phyloP scores from a whole-genome alignment of 192 early-diverging fungal genomes.

The Rhizophagus prolifer region DNA sequence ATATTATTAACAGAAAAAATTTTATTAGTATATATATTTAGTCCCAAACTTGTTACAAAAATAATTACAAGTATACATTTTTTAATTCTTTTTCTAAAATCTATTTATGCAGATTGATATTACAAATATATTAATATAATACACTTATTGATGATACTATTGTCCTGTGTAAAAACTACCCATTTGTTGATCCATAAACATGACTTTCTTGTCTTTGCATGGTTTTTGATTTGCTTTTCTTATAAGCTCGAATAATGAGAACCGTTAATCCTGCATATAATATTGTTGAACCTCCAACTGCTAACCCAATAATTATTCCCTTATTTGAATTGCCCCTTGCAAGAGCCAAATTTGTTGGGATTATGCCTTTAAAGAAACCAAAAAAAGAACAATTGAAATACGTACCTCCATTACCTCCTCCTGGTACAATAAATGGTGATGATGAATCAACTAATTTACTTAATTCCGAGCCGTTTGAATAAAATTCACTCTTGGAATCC shows the following conservation, averaged over 20 bases:
- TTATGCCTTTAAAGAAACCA: no score
- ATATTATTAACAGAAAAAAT: no score
- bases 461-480: neutral
- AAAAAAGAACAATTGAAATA: neutral
- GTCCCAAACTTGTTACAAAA: no score
- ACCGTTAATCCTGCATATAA: constrained; percentile 44
- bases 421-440: neutral
- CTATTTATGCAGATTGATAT: neutral
- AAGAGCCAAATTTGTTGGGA: no score
- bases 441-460: neutral
- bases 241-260: constrained; percentile 36
- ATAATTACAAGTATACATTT: no score
- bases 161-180: neutral
- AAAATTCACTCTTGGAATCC: constrained; percentile 3
- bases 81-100: no score
- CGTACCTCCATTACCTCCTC: neutral
- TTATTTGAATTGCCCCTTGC: neutral
- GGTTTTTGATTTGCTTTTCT: constrained; percentile 29
- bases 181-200: constrained; percentile 23
- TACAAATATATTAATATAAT: neutral
- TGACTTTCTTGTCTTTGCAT: constrained; percentile 24
- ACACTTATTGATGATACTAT: neutral
- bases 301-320: constrained; percentile 37
- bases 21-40: no score
- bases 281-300: constrained; percentile 32